Evolutionary conservation across 805 yeast species (phyloP).

Genomic region (Metschnikowia cerradonensis): DNA sequence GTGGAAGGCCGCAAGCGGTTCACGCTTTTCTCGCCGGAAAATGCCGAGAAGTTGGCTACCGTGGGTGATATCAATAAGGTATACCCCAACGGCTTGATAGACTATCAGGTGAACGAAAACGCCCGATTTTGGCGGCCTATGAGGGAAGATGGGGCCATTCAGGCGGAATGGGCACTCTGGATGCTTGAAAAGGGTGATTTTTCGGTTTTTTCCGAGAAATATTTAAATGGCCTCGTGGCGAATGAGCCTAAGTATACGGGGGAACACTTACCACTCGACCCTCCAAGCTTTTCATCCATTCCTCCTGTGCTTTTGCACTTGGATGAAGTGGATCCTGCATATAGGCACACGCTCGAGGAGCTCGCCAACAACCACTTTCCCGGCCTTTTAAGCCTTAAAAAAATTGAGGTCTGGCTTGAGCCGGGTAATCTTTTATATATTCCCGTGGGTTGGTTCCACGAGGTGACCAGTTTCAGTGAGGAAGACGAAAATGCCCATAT

Average conservation of each 20-base stretch:
- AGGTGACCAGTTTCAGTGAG: conserved; percentile 61
- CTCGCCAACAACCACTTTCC: conserved; percentile 47
- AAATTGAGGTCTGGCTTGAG: conserved; percentile 44
- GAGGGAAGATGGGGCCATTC: conserved; percentile 58
- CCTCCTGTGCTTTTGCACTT: conserved; percentile 63
- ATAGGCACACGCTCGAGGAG: conserved; percentile 24
- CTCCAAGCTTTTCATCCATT: conserved; percentile 64
- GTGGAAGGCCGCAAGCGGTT: conserved; percentile 60
- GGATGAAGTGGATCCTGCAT: conserved; percentile 40
- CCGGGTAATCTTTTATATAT: conserved; percentile 67
- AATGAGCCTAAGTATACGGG: conserved; percentile 10
- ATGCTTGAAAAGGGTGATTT: conserved; percentile 25
- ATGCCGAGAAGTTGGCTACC: conserved; percentile 55
- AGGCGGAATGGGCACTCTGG: conserved; percentile 47
- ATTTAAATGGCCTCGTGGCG: conserved; percentile 6
- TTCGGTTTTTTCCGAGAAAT: conserved; percentile 10
- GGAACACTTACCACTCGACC: conserved; percentile 35
- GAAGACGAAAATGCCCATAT: conserved; percentile 40
- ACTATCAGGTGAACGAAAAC: conserved; percentile 48
- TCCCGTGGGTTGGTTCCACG: conserved; percentile 83
- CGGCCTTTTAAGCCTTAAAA: conserved; percentile 38
- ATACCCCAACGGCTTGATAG: conserved; percentile 62
- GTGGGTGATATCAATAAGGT: conserved; percentile 57
- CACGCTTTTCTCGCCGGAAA: conserved; percentile 62
- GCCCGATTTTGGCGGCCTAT: conserved; percentile 64